phyloP scores from a whole-genome alignment of 352 stramenopile genomes.

The Phytopythium montanum region DNA sequence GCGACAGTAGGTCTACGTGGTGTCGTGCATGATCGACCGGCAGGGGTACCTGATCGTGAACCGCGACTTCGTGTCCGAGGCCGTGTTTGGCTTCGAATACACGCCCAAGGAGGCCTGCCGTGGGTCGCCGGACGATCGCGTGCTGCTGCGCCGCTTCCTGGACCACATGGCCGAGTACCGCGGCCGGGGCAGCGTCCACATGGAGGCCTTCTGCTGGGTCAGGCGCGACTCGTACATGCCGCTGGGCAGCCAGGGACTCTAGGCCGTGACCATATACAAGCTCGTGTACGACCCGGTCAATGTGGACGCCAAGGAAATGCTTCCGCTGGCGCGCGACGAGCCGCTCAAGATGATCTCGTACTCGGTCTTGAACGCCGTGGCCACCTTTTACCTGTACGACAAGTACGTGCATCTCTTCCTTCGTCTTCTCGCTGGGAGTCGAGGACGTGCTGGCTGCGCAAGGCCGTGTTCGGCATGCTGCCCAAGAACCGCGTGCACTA shows the following conservation, averaged over 20 bases:
- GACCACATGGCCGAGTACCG: slow-evolving; percentile 90
- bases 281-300: slow-evolving; percentile 97
- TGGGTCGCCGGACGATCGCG: too few relatives aligned
- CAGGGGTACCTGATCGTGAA: too few relatives aligned
- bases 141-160: too few relatives aligned
- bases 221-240: slow-evolving; percentile 99
- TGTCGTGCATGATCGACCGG: too few relatives aligned
- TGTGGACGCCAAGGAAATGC: slow-evolving; percentile 99
- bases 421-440: slow-evolving; percentile 99
- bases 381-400: slow-evolving; percentile 99
- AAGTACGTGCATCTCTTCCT: slow-evolving; percentile 99
- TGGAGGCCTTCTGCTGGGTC: slow-evolving; percentile 99
- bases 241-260: slow-evolving; percentile 97
- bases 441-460: slow-evolving; percentile 94
- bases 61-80: too few relatives aligned
- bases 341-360: slow-evolving; percentile 98
- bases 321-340: slow-evolving; percentile 92
- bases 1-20: too few relatives aligned
- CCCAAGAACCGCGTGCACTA: slow-evolving; percentile 96
- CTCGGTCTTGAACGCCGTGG: slow-evolving; percentile 99
- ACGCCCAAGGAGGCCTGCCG: too few relatives aligned
- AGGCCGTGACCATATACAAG: slow-evolving; percentile 99
- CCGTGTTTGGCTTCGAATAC: too few relatives aligned
- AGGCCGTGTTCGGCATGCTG: slow-evolving; percentile 97
- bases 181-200: slow-evolving; percentile 91